These are phyloP conservation scores for Laetiporus sulphureus DNA, from an alignment of 1,284 basidiomycete genomes.

Conservation along the genomic window DNA sequence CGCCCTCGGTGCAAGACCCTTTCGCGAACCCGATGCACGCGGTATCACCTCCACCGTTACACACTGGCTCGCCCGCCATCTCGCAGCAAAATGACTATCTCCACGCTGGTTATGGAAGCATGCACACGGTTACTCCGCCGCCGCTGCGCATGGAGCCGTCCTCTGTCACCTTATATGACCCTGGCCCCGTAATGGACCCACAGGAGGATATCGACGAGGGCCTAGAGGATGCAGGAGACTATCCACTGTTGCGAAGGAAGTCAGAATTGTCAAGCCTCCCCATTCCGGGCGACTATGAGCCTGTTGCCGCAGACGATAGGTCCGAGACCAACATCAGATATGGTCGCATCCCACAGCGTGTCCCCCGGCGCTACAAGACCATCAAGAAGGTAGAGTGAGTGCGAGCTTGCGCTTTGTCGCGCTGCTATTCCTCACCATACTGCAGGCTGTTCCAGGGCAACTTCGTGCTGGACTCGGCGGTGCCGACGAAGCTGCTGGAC, in stretches of 20 bases:
- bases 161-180: slow-evolving; percentile 15
- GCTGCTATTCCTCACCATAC: background rate
- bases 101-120: slow-evolving; percentile 17
- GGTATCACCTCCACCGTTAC: slow-evolving; percentile 10
- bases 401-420: slow-evolving; percentile 1
- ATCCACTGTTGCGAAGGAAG: slow-evolving; percentile 55
- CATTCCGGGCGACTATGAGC: slow-evolving; percentile 39
- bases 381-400: slow-evolving; percentile 81
- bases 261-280: slow-evolving; percentile 21
- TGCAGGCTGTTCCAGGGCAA: slow-evolving; percentile 83
- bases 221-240: slow-evolving; percentile 47
- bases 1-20: slow-evolving; percentile 13
- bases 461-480: slow-evolving; percentile 81
- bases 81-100: slow-evolving; percentile 15
- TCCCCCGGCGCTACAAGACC: slow-evolving; percentile 84
- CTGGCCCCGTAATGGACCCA: slow-evolving; percentile 19
- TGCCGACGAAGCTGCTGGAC: slow-evolving; percentile 80
- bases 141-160: slow-evolving; percentile 17
- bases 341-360: slow-evolving; percentile 80
- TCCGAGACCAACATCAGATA: slow-evolving; percentile 62
- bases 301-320: slow-evolving; percentile 30
- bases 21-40: slow-evolving; percentile 15
- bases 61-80: background rate
- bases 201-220: slow-evolving; percentile 29
- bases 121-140: slow-evolving; percentile 13